Conservation (phyloP, 805 yeast genomes). For the Sungouiozyma ichnusensis region DNA sequence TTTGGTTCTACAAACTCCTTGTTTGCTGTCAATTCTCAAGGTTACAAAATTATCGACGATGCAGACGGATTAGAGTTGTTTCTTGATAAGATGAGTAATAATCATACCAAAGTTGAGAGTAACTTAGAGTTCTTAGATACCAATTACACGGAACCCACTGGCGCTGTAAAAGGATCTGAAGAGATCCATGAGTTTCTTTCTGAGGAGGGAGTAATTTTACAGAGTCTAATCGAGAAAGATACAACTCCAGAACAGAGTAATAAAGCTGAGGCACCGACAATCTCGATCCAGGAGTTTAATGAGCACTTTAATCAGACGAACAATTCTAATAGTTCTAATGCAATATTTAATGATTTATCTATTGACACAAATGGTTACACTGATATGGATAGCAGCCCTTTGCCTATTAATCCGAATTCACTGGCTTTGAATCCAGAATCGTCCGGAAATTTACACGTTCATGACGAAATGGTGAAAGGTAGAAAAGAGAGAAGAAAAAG, state of each 20-base stretch:
- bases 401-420: neutral
- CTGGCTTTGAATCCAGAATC: neutral
- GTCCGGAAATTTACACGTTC: slow-evolving; percentile 3
- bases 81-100: slow-evolving; percentile 4
- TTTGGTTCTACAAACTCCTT: slow-evolving; percentile 8
- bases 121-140: neutral
- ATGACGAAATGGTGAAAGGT: slow-evolving; percentile 22
- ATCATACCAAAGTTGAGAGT: neutral
- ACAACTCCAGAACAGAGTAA: neutral
- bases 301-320: slow-evolving; percentile 3
- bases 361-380: neutral
- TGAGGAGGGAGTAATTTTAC: too few relatives aligned
- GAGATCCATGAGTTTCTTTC: too few relatives aligned
- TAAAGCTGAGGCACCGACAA: slow-evolving; percentile 11
- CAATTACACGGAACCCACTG: neutral
- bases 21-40: slow-evolving; percentile 19
- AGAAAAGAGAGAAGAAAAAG: slow-evolving; percentile 17
- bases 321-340: neutral
- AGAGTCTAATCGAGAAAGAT: too few relatives aligned
- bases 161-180: too few relatives aligned
- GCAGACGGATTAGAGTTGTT: slow-evolving; percentile 16
- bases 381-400: neutral
- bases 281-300: slow-evolving; percentile 19
- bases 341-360: neutral
- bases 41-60: slow-evolving; percentile 17